Conservation (phyloP, 129 eudicot species). For the Pittosporum tobira region DNA sequence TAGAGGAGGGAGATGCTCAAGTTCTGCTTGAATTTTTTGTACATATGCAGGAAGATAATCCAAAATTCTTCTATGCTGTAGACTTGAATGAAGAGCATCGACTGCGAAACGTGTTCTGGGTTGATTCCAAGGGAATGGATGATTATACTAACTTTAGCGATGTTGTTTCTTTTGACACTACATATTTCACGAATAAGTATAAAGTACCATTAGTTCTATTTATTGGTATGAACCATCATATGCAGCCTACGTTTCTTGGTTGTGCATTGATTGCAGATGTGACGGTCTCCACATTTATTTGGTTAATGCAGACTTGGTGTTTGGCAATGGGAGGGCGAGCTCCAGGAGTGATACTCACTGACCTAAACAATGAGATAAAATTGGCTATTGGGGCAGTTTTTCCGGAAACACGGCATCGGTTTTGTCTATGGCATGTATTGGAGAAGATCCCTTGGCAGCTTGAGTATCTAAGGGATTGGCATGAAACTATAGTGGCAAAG, state of each 20-base stretch:
- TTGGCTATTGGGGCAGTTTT: slow-evolving; percentile 57
- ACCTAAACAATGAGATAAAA: slow-evolving; percentile 52
- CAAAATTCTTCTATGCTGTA: slow-evolving; percentile 63
- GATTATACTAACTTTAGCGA: slow-evolving; percentile 63
- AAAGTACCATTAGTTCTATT: slow-evolving; percentile 71
- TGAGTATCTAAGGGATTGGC: slow-evolving; percentile 57
- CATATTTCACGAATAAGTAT: slow-evolving; percentile 54
- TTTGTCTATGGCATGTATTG: slow-evolving; percentile 55
- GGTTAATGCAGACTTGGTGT: slow-evolving; percentile 85
- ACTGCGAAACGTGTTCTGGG: slow-evolving; percentile 83
- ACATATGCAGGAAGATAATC: slow-evolving; percentile 85
- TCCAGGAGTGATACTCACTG: slow-evolving; percentile 66
- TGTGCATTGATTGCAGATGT: slow-evolving; percentile 90
- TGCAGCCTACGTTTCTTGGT: slow-evolving; percentile 77
- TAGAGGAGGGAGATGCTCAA: slow-evolving; percentile 76
- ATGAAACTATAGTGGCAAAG: slow-evolving; percentile 52
- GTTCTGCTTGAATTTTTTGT: slow-evolving; percentile 58
- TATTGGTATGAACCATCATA: slow-evolving; percentile 77
- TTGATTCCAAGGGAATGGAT: slow-evolving; percentile 75
- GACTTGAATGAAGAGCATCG: slow-evolving; percentile 90
- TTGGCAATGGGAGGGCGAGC: slow-evolving; percentile 72
- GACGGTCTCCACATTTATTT: slow-evolving; percentile 54
- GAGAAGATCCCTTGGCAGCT: slow-evolving; percentile 55
- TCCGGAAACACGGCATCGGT: slow-evolving; percentile 53
- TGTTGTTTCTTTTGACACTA: slow-evolving; percentile 77